Base-by-base conservation (phyloP, 441 rosid genomes). In the Brassica balearica region DNA sequence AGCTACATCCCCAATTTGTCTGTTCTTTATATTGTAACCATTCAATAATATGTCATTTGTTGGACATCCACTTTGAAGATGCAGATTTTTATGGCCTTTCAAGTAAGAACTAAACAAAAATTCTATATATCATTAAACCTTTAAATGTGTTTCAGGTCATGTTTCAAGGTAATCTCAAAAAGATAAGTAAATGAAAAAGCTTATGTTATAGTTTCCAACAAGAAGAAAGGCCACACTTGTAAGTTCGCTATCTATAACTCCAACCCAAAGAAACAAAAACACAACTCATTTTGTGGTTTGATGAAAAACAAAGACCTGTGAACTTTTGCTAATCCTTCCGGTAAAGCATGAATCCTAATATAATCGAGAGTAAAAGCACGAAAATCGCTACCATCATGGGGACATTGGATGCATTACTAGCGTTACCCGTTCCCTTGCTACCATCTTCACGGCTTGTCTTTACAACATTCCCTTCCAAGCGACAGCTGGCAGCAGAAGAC, bases 1-100 rank as follows among this genome's bases (percentile, higher is more conserved):
- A 89, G 95, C 97, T 89, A 93, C 93, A 90, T 91, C 74, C 75
- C 80, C 80, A 25, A 25, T 20, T 25, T 38, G 12, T 5, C 10
- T 7, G 8, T 14, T 51, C 0, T 5, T n/a, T n/a, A 12, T 48
- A 46, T 12, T 46, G 14, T 46, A 46, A 46, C 6, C 4, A 2
- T 43, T 38, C 10, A 38, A 12, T 3, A 4, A 4, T 46, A 10
- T 14, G 11, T 4, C 51, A 2, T 43, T 51, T 51, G 58, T 23
- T 48, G 22, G 22, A 15, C 60, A 9, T 55, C 23, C 17, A 6
- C 8, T 15, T 6, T 15, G 62, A 59, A 59, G 32, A 22, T 22
- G 10, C 8, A 12, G 23, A 7, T 23, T 60, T 60, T 25, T 7
- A n/a, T 63, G 41, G 20, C 51, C 10, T 56, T 56, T 8, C 4